Conservation (phyloP, 177 flowering plant genomes). For the Telopea speciosissima region DNA sequence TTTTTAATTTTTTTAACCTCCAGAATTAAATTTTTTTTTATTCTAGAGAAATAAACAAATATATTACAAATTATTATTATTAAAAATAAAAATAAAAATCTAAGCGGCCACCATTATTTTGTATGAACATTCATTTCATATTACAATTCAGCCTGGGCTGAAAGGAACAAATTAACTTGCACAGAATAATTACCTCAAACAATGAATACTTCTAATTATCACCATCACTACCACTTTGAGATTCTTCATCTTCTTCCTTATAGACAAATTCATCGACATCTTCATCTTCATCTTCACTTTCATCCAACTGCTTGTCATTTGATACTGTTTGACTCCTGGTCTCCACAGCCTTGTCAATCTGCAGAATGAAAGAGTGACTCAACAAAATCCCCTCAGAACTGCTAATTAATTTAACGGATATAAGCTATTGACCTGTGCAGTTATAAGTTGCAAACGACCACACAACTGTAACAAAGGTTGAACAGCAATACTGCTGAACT, state of each 20-base stretch:
- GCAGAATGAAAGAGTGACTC: slow-evolving; percentile 10
- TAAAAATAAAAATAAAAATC: not conserved
- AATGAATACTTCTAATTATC: slow-evolving; percentile 26
- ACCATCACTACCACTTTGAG: slow-evolving; percentile 51
- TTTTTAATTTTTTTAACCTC: too few relatives aligned
- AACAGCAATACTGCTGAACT: slow-evolving; percentile 42
- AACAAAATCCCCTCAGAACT: not conserved
- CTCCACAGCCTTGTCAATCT: slow-evolving; percentile 59
- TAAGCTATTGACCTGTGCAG: slow-evolving; percentile 57
- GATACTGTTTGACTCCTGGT: slow-evolving; percentile 17
- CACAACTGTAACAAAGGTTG: slow-evolving; percentile 61
- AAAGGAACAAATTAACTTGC: too few relatives aligned
- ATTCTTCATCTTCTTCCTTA: slow-evolving; percentile 50
- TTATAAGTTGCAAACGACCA: slow-evolving; percentile 74
- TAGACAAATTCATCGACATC: slow-evolving; percentile 51
- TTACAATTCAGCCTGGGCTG: too few relatives aligned
- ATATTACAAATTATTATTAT: too few relatives aligned
- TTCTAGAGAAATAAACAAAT: too few relatives aligned
- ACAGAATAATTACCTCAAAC: slow-evolving; percentile 12
- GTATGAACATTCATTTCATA: too few relatives aligned
- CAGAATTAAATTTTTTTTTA: too few relatives aligned
- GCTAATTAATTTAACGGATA: not conserved
- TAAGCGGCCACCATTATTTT: too few relatives aligned
- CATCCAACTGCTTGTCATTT: slow-evolving; percentile 28
- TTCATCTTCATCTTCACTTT: slow-evolving; percentile 39